Evolutionary conservation across 1,284 basidiomycete genomes (phyloP).

Genomic region (Cryptococcus sp.): DNA sequence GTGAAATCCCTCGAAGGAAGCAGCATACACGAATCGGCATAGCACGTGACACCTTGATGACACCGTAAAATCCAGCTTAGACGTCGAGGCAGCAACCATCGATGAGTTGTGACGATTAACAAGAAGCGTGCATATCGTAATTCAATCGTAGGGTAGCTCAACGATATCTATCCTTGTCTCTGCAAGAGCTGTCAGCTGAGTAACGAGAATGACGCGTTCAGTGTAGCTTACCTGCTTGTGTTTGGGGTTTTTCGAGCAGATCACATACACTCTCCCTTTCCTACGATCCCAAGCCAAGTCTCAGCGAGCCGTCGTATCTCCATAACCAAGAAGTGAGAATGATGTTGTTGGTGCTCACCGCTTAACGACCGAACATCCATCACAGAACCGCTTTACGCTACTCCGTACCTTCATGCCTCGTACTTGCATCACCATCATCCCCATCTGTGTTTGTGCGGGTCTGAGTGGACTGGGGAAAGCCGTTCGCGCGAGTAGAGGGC

Average conservation of each 20-base stretch:
- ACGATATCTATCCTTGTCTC: too few relatives aligned
- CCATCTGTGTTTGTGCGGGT: slow-evolving; percentile 1
- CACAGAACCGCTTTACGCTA: slow-evolving; percentile 89
- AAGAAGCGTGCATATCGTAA: too few relatives aligned
- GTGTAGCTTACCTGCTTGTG: slow-evolving; percentile 83
- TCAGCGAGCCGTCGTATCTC: slow-evolving; percentile 3
- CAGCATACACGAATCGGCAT: too few relatives aligned
- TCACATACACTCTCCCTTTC: slow-evolving; percentile 89
- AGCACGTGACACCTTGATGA: too few relatives aligned
- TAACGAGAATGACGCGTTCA: too few relatives aligned
- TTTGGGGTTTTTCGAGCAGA: slow-evolving; percentile 93
- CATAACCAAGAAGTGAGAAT: too few relatives aligned
- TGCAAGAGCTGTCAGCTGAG: too few relatives aligned
- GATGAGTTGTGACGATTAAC: too few relatives aligned
- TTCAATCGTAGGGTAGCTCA: too few relatives aligned
- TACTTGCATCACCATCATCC: slow-evolving; percentile 26
- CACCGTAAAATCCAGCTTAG: too few relatives aligned
- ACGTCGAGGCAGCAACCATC: too few relatives aligned
- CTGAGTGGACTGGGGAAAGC: slow-evolving; percentile 4
- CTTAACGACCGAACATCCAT: slow-evolving; percentile 80
- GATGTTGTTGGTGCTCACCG: slow-evolving; percentile 39
- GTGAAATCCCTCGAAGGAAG: too few relatives aligned
- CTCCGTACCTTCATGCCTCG: slow-evolving; percentile 96
- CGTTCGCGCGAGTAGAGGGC: slow-evolving; percentile 5
- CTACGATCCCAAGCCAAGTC: slow-evolving; percentile 45